Percentiles rank a stretch among this genome's conserved stretches.
phyloP scores from a whole-genome alignment of 2,329 filamentous ascomycete species.

The Magnaporthiopsis rhizophila region DNA sequence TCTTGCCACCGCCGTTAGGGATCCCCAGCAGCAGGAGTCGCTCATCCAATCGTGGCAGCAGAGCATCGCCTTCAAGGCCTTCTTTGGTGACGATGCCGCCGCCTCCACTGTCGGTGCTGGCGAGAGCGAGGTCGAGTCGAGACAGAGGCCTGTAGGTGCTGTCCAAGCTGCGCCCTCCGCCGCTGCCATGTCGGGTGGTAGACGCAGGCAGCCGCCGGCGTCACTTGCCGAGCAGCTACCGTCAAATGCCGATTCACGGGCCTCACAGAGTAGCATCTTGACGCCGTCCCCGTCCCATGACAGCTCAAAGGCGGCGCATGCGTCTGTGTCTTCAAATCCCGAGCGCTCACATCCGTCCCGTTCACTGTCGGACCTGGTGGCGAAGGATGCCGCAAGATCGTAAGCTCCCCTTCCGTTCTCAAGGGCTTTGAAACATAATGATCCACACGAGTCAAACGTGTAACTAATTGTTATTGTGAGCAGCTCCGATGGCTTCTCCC shows the following conservation, averaged over 20 bases:
- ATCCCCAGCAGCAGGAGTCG: slow-evolving; percentile 27
- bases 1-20: slow-evolving; percentile 24
- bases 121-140: neutral
- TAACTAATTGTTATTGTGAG: neutral
- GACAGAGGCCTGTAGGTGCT: neutral
- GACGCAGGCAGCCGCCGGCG: neutral
- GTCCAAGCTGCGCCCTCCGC: neutral
- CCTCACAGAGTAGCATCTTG: slow-evolving; percentile 6
- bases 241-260: slow-evolving; percentile 7
- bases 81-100: slow-evolving; percentile 21
- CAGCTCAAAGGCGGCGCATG: slow-evolving; percentile 2
- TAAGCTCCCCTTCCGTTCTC: slow-evolving; percentile 13
- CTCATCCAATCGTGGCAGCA: slow-evolving; percentile 28
- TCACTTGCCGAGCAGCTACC: neutral
- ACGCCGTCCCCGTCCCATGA: slow-evolving; percentile 15
- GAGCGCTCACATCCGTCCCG: slow-evolving; percentile 1
- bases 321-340: neutral
- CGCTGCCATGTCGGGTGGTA: neutral
- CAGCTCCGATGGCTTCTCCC: slow-evolving; percentile 24
- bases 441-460: neutral
- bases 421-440: neutral
- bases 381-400: slow-evolving; percentile 26
- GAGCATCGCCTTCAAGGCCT: slow-evolving; percentile 25
- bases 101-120: neutral
- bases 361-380: slow-evolving; percentile 26